These are phyloP conservation scores for Ambrosia artemisiifolia DNA, from an alignment of 129 eudicot species.

Conservation along the genomic window DNA sequence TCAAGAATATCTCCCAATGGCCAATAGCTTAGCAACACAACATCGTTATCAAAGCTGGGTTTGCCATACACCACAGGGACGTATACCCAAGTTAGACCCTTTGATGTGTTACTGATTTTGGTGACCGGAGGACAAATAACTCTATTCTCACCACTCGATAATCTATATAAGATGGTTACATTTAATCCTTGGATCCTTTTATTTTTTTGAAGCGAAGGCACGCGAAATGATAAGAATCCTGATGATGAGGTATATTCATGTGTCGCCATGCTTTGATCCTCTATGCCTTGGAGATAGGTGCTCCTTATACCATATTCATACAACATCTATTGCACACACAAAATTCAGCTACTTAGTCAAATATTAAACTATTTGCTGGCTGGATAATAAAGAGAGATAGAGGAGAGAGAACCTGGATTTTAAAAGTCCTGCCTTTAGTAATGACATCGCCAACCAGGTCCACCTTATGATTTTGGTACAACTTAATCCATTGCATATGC, in stretches of 20 bases:
- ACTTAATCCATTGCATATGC: too few relatives aligned
- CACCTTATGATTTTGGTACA: too few relatives aligned
- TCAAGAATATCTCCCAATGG: not conserved
- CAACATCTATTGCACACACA: slow-evolving; percentile 6
- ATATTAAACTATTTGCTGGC: too few relatives aligned
- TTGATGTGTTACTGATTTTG: not conserved
- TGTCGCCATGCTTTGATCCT: not conserved
- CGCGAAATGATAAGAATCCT: not conserved
- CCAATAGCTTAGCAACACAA: too few relatives aligned
- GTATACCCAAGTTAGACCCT: not conserved
- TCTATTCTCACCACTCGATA: too few relatives aligned
- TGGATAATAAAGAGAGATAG: not conserved
- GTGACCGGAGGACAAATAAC: not conserved
- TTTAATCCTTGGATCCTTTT: not conserved
- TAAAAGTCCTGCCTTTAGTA: too few relatives aligned
- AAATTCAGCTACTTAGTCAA: not conserved
- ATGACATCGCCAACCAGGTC: too few relatives aligned
- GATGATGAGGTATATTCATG: not conserved
- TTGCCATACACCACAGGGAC: slow-evolving; percentile 2
- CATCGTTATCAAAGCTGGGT: not conserved
- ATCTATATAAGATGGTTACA: not conserved
- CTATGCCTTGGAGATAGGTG: not conserved
- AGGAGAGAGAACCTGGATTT: too few relatives aligned
- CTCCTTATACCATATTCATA: not conserved
- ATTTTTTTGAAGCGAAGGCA: not conserved